Evolutionary conservation across 345 rosid genomes (phyloP).

Genomic region (Eucalyptus shirleyi): DNA sequence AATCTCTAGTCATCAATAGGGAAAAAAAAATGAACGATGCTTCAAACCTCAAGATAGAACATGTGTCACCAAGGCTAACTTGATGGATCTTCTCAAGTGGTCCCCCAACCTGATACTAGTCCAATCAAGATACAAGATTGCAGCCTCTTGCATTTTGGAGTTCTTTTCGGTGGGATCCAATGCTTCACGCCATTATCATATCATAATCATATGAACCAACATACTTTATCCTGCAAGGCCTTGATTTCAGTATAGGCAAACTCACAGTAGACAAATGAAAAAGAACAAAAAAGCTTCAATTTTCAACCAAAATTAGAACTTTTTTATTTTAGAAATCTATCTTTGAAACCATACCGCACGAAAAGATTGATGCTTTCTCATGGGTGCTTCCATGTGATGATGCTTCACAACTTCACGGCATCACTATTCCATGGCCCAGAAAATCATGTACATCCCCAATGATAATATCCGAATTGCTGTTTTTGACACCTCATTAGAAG

Average conservation of each 20-base stretch:
- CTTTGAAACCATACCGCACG: too few relatives aligned
- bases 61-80: conserved; percentile 79
- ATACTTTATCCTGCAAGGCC: neutral
- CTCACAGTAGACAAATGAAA: neutral
- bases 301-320: neutral
- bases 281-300: neutral
- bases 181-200: conserved; percentile 62
- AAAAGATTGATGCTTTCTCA: too few relatives aligned
- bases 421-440: too few relatives aligned
- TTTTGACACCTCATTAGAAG: too few relatives aligned
- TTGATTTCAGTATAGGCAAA: neutral
- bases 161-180: conserved; percentile 91
- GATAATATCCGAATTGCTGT: too few relatives aligned
- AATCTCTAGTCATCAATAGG: too few relatives aligned
- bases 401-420: too few relatives aligned
- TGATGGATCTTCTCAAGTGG: conserved; percentile 99
- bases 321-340: too few relatives aligned
- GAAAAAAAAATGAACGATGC: neutral
- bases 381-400: too few relatives aligned
- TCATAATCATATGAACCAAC: neutral
- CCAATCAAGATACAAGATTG: conserved; percentile 39
- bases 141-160: conserved; percentile 99
- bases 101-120: conserved; percentile 99
- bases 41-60: conserved; percentile 23
- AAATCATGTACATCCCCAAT: too few relatives aligned